Conservation (phyloP, 768 basidiomycete genomes). For the Tricholoma hemisulphureum region DNA sequence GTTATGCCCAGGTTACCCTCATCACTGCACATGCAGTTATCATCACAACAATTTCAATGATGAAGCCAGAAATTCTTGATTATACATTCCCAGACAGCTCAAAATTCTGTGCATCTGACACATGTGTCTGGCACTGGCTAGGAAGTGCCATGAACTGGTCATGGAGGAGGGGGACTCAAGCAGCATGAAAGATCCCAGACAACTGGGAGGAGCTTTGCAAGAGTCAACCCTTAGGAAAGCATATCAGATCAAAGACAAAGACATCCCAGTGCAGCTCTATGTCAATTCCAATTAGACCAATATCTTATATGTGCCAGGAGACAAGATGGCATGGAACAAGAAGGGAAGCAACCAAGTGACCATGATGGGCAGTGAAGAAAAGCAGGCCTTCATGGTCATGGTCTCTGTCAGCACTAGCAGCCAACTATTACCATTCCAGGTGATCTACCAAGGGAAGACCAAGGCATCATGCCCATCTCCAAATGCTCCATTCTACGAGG, state of each 20-base stretch:
- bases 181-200: conserved; percentile 33
- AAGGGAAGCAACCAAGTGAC: conserved; percentile 32
- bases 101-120: conserved; percentile 26
- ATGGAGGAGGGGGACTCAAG: conserved; percentile 23
- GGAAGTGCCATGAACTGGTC: conserved; percentile 23
- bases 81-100: conserved; percentile 21
- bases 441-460: conserved; percentile 30
- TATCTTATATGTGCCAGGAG: conserved; percentile 27
- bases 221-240: conserved; percentile 24
- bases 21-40: conserved; percentile 27
- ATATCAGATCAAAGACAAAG: conserved; percentile 27
- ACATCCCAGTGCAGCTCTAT: conserved; percentile 25
- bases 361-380: conserved; percentile 34
- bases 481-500: neutral
- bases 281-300: conserved; percentile 38
- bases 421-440: conserved; percentile 31
- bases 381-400: conserved; percentile 37
- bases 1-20: conserved; percentile 21
- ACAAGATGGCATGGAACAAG: conserved; percentile 23
- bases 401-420: conserved; percentile 29
- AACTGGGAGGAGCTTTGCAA: conserved; percentile 30
- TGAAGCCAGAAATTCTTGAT: conserved; percentile 27
- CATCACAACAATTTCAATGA: conserved; percentile 23
- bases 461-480: neutral
- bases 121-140: conserved; percentile 17